These are phyloP conservation scores for Boletus fagicola DNA, from an alignment of 768 basidiomycete species.

Conservation along the genomic window DNA sequence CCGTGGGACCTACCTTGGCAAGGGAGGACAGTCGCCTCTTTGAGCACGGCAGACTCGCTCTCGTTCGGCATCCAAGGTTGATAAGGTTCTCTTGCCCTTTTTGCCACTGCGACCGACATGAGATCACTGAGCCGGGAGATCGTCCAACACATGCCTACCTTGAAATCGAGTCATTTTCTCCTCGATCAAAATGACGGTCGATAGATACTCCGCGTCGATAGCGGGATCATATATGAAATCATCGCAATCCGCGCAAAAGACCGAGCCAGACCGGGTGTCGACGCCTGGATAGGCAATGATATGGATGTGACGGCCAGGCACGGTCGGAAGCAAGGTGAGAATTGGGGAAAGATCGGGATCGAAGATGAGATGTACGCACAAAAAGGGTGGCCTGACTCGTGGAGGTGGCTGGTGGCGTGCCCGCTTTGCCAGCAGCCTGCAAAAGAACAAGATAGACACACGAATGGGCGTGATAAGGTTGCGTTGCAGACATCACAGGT, in stretches of 20 bases:
- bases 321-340: neutral
- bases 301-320: neutral
- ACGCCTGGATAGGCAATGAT: conserved; percentile 47
- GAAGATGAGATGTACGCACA: conserved; percentile 45
- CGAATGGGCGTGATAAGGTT: conserved; percentile 61
- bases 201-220: conserved; percentile 47
- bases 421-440: conserved; percentile 66
- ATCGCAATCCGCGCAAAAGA: conserved; percentile 73
- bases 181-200: conserved; percentile 50
- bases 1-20: too few relatives aligned
- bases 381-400: conserved; percentile 56
- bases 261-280: conserved; percentile 68
- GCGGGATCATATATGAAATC: conserved; percentile 62
- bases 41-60: conserved; percentile 45
- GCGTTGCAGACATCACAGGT: conserved; percentile 59
- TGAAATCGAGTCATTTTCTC: conserved; percentile 62
- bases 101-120: conserved; percentile 30
- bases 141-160: conserved; percentile 20
- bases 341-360: neutral
- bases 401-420: conserved; percentile 60
- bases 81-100: conserved; percentile 46
- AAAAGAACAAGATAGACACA: conserved; percentile 69
- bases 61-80: conserved; percentile 47
- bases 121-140: neutral
- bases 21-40: conserved; percentile 50